Evolutionary conservation across 2,329 filamentous ascomycete genomes (phyloP).

Genomic region (Penicillium aurantiogriseum): DNA sequence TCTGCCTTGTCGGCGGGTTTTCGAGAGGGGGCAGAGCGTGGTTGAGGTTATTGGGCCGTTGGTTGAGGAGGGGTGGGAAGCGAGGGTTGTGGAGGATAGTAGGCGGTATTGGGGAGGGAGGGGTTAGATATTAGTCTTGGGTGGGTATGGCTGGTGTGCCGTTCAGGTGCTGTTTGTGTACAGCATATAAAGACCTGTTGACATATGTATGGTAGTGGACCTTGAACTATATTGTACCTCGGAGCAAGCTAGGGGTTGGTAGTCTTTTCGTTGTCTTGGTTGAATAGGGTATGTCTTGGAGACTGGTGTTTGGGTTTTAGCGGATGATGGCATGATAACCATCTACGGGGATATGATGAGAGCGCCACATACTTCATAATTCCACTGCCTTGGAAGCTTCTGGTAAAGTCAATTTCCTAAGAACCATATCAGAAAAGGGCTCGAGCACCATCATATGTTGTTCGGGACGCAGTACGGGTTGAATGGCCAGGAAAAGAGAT

Average conservation of each 20-base stretch:
- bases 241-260: not conserved
- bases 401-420: not conserved
- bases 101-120: conserved; percentile 45
- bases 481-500: not conserved
- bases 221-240: not conserved
- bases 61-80: conserved; percentile 39
- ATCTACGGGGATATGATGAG: not conserved
- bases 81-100: conserved; percentile 47
- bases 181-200: not conserved
- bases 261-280: not conserved
- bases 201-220: not conserved
- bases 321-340: not conserved
- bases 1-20: conserved; percentile 50
- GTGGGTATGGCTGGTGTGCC: not conserved
- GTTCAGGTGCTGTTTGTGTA: not conserved
- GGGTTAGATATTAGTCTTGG: not conserved
- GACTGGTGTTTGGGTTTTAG: not conserved
- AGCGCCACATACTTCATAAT: not conserved
- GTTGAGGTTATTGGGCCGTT: conserved; percentile 53
- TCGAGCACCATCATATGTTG: not conserved
- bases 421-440: not conserved
- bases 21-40: conserved; percentile 50
- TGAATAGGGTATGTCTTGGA: not conserved
- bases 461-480: not conserved
- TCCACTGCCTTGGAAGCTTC: not conserved